Evolutionary conservation across 805 yeast genomes (phyloP).

Genomic region (Kregervanrija delftensis): DNA sequence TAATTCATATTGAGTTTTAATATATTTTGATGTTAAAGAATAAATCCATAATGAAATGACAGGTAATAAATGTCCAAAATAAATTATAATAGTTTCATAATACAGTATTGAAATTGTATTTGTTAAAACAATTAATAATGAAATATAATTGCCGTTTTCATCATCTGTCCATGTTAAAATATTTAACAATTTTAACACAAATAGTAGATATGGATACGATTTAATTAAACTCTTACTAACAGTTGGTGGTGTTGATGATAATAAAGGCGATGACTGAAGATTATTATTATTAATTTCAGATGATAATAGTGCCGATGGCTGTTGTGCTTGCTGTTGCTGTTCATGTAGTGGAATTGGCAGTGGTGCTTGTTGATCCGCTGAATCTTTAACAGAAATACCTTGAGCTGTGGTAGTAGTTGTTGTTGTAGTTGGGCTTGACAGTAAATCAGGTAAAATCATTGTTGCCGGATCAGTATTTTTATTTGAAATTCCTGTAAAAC

Average conservation of each 20-base stretch:
- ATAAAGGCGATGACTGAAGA: slow-evolving; percentile 68
- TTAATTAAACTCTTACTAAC: slow-evolving; percentile 76
- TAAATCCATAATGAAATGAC: slow-evolving; percentile 57
- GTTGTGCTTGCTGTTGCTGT: not conserved
- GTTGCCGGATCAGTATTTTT: slow-evolving; percentile 10
- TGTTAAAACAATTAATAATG: slow-evolving; percentile 40
- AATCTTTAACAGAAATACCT: too few species aligned
- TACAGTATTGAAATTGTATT: slow-evolving; percentile 61
- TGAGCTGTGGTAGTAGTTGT: not conserved
- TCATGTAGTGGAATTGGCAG: not conserved
- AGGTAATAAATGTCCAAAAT: slow-evolving; percentile 72
- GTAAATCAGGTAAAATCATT: slow-evolving; percentile 5
- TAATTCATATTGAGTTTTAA: slow-evolving; percentile 49
- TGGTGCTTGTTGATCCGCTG: not conserved
- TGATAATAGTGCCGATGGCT: not conserved
- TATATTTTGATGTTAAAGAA: slow-evolving; percentile 48
- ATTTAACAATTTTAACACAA: slow-evolving; percentile 62
- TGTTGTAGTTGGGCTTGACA: not conserved
- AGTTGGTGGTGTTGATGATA: slow-evolving; percentile 85
- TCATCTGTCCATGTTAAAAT: slow-evolving; percentile 89
- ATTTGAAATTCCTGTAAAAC: slow-evolving; percentile 32
- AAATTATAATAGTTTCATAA: slow-evolving; percentile 70
- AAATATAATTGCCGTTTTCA: slow-evolving; percentile 67
- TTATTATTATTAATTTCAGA: slow-evolving; percentile 1
- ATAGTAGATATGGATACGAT: slow-evolving; percentile 78